These are phyloP conservation scores for Aleurites moluccanus DNA, from an alignment of 441 rosid species.

Conservation along the genomic window DNA sequence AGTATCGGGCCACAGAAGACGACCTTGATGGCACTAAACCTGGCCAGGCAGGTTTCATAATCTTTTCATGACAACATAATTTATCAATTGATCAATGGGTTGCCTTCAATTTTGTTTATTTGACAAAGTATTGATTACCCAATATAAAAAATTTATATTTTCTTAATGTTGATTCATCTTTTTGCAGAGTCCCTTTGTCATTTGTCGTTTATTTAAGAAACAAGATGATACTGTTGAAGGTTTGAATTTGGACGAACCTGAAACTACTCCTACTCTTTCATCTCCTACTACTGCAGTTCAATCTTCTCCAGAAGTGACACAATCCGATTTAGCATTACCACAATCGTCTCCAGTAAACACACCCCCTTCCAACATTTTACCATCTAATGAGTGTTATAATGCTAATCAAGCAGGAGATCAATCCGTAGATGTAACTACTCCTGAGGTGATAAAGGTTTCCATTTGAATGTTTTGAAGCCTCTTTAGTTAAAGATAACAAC, in stretches of 20 bases:
- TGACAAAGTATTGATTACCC: too few species aligned
- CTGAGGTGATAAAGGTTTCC: constrained; percentile 40
- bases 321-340: constrained; percentile 40
- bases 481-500: background rate
- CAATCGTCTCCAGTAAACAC: constrained; percentile 37
- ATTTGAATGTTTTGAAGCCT: background rate
- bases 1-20: constrained; percentile 65
- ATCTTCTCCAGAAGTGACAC: constrained; percentile 39
- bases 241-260: constrained; percentile 39
- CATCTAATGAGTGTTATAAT: constrained; percentile 19
- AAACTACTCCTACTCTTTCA: constrained; percentile 29
- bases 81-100: background rate
- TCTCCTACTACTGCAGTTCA: constrained; percentile 44
- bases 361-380: constrained; percentile 14
- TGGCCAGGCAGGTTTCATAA: constrained; percentile 56
- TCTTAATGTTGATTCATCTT: background rate
- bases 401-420: constrained; percentile 23
- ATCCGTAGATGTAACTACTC: constrained; percentile 24
- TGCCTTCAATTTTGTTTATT: background rate
- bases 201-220: constrained; percentile 77
- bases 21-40: constrained; percentile 78
- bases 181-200: constrained; percentile 65
- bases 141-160: background rate
- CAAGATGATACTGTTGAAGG: constrained; percentile 42
- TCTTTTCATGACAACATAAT: background rate